Evolutionary conservation across 352 stramenopile genomes (phyloP), one percentile per base, ranked within the genome.

Genomic region (Plasmopara viticola): DNA sequence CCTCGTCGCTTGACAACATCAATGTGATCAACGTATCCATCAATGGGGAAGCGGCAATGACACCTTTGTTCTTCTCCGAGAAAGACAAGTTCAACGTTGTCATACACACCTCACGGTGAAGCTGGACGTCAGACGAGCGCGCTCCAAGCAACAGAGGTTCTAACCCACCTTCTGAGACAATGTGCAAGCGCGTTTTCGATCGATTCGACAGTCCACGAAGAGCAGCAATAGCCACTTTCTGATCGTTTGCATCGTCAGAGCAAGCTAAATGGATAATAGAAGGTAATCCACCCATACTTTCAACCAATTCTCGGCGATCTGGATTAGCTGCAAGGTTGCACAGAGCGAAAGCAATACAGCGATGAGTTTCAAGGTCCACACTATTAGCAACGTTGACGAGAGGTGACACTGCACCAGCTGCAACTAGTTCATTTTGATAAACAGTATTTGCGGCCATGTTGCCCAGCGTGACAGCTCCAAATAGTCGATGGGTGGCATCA

Each of bases 331-430:
- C 83, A 6, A 99, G 80, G 60, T 99, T 98, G 64, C 91, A 98
- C 20, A 99, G 70, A 10, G 95, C 87, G 64, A 98, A 98, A 13
- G 93, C 90, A 54, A 99, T 99, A 54, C 88, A 98, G 7, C 95
- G 80, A 62, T 98, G 90, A 0, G 94, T 98, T 71, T 98, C 95
- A 7, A 96, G 47, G 61, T 99, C 90, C 5, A 91, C 78, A 8
- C 68, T 74, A 56, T 94, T 96, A 13, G 87, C 74, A n/a, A 97
- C 81, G 20, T 92, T 90, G n/a, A 98, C 86, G 10, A 98, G 71
- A 9, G 92, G 89, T n/a, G 79, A 69, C 10, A 98, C 63, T 0
- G 91, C 93, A 5, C 91, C 92, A 17, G 77, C 84, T 7, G 78
- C 58, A 33, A 98, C 74, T 9, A 97, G 48, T 29, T 87, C 74